phyloP scores from a whole-genome alignment of 2,329 filamentous ascomycete species.

The Neophaeococcomyces mojaviensis region DNA sequence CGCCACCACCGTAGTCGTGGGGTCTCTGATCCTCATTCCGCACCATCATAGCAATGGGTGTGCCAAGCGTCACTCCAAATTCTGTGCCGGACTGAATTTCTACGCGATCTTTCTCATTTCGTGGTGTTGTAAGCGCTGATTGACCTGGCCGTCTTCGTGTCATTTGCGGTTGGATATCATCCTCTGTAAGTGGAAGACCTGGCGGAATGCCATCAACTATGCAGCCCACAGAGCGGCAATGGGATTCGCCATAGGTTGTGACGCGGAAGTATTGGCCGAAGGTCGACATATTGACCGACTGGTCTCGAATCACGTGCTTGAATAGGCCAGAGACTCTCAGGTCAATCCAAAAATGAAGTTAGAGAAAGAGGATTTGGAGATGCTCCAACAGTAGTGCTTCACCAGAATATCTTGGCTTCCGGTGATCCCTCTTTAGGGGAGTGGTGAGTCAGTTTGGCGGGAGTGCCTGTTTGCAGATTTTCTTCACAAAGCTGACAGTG shows the following conservation, averaged over 20 bases:
- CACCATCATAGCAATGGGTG: constrained; percentile 80
- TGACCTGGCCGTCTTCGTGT: constrained; percentile 84
- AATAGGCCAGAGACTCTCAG: too few species aligned
- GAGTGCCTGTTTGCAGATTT: too few species aligned
- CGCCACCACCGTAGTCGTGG: constrained; percentile 74
- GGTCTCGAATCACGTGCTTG: too few species aligned
- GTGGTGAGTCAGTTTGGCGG: too few species aligned
- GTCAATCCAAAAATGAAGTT: too few species aligned
- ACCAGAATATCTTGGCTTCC: too few species aligned
- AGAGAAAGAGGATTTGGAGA: too few species aligned
- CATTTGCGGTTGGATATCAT: constrained; percentile 90
- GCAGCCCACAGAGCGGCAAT: constrained; percentile 87
- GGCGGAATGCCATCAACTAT: constrained; percentile 92
- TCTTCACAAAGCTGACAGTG: too few species aligned
- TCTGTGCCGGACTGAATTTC: constrained; percentile 91
- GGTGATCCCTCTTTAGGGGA: too few species aligned
- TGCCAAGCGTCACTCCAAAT: constrained; percentile 80
- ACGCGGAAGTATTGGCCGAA: constrained; percentile 78
- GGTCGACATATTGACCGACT: constrained; percentile 63
- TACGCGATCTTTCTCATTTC: constrained; percentile 85
- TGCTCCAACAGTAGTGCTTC: too few species aligned
- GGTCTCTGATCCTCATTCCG: constrained; percentile 89
- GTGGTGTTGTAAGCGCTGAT: constrained; percentile 79
- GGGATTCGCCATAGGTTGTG: constrained; percentile 80
- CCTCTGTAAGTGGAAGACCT: constrained; percentile 74